Evolutionary conservation across 345 rosid genomes (phyloP), one percentile per base, ranked within the genome.

Genomic region (Populus tremula): DNA sequence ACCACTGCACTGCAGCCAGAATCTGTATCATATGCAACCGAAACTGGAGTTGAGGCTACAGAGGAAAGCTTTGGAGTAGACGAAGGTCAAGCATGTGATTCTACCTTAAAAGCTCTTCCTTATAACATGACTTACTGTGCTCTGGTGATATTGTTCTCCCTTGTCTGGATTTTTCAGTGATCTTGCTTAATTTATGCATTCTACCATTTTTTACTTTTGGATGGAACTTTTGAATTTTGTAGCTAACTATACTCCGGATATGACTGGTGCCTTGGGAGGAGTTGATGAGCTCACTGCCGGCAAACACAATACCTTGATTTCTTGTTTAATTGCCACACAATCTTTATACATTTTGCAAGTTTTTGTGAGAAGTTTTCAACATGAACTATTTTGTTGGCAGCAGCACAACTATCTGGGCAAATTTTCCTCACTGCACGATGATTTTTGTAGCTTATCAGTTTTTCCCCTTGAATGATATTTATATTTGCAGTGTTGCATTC

Each of bases 1-100:
- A 81, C 89, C 38, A 29, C 86, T 65, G 80, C 78, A 71, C 97
- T 89, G 82, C 97, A 88, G 82, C 75, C 92, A 71, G 90, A 80
- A 47, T 50, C 84, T 49, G 77, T 86, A n/a, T 78, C 86, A 27
- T 83, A 75, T 80, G 78, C 76, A 64, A 76, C 89, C 14, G 99
- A 78, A 36, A 67, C 85, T 35, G 79, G 73, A 71, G 49, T 65
- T 75, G 85, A 82, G 45, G 70, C 65, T 8, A 70, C 79, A 43
- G 85, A 91, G 68, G 89, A 89, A 45, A 74, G 78, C 69, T 83
- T 75, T 43, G 73, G 78, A 65, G 41, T 80, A 31, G 90, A 89
- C 35, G 96, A 91, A 85, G 97, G 99, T 96, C 36, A 69, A 41
- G 62, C 36, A 43, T 72, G 21, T 47, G 62, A 14, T 39, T n/a